Percentiles rank a stretch among this genome's conserved stretches.
Evolutionary conservation across 2,329 filamentous ascomycete genomes (phyloP).

Genomic region (Sporothrix dimorphospora): DNA sequence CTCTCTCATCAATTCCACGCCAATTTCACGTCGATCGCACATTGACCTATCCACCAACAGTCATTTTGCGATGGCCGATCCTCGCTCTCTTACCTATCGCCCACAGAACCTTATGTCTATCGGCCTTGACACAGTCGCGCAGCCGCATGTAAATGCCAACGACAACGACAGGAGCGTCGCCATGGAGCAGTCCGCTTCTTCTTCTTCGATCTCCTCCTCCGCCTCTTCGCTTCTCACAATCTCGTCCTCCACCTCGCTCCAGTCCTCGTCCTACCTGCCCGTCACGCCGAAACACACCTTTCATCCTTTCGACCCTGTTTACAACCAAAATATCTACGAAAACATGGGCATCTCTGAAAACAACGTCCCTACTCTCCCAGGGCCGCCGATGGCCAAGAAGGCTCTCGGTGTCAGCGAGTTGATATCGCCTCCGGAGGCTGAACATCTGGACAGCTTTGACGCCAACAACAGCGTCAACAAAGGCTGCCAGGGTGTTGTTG

Average conservation of each 20-base stretch:
- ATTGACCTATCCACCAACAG: background rate
- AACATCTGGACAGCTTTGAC: constrained; percentile 56
- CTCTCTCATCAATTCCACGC: background rate
- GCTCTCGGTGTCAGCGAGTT: constrained; percentile 56
- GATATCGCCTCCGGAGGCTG: constrained; percentile 65
- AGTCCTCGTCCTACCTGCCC: constrained; percentile 17
- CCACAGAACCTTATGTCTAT: background rate
- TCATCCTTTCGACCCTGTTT: background rate
- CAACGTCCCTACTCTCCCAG: background rate
- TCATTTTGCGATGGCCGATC: constrained; percentile 19
- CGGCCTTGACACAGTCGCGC: background rate
- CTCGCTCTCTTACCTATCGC: background rate
- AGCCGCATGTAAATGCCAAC: background rate
- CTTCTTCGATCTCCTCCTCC: constrained; percentile 25
- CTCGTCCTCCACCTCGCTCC: background rate
- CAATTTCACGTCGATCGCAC: background rate
- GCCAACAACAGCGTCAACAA: background rate
- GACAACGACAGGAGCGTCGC: constrained; percentile 22
- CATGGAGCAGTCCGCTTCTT: constrained; percentile 33
- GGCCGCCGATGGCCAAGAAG: constrained; percentile 42
- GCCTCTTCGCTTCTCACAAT: constrained; percentile 11
- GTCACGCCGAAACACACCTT: constrained; percentile 14
- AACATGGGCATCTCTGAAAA: background rate
- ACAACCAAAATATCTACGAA: background rate
- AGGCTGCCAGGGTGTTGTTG: too few relatives aligned